These are phyloP conservation scores for Beauveria bassiana DNA, from an alignment of 2,329 filamentous ascomycete species.

Conservation along the genomic window DNA sequence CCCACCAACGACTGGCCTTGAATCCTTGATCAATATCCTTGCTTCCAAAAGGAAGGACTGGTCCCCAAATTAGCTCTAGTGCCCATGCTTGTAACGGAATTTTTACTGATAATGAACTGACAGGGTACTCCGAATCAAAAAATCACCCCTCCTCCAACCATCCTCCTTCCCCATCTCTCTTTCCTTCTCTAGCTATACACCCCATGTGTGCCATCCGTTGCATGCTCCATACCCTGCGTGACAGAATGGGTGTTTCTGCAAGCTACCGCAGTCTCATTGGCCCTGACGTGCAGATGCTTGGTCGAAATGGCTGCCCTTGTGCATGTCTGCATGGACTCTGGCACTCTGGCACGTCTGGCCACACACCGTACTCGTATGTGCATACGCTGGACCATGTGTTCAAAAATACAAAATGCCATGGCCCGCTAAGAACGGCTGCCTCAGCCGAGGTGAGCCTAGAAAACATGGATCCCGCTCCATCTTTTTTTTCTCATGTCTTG, in stretches of 20 bases:
- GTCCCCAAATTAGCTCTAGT: neutral
- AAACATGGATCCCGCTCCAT: slow-evolving; percentile 10
- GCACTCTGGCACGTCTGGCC: neutral
- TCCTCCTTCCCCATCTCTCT: neutral
- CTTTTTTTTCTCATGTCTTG: slow-evolving; percentile 5
- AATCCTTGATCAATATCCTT: slow-evolving; percentile 11
- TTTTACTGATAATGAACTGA: slow-evolving; percentile 7
- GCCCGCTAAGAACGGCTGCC: slow-evolving; percentile 5
- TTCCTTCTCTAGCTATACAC: slow-evolving; percentile 1
- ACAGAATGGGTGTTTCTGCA: slow-evolving; percentile 4
- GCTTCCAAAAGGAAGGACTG: slow-evolving; percentile 5
- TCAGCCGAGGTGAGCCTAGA: slow-evolving; percentile 11
- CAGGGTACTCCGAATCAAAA: slow-evolving; percentile 1
- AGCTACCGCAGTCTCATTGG: slow-evolving; percentile 2
- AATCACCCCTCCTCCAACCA: neutral
- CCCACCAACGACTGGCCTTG: slow-evolving; percentile 11
- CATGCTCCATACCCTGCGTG: slow-evolving; percentile 9
- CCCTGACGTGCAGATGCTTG: neutral
- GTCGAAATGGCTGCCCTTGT: slow-evolving; percentile 1
- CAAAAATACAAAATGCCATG: slow-evolving; percentile 3
- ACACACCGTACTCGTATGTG: slow-evolving; percentile 6
- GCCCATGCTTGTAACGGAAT: neutral
- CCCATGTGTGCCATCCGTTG: slow-evolving; percentile 6
- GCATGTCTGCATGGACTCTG: neutral
- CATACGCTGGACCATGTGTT: slow-evolving; percentile 6